These are phyloP conservation scores for Leishmania tarentolae DNA, from an alignment of 208 protist genomes.

Conservation along the genomic window DNA sequence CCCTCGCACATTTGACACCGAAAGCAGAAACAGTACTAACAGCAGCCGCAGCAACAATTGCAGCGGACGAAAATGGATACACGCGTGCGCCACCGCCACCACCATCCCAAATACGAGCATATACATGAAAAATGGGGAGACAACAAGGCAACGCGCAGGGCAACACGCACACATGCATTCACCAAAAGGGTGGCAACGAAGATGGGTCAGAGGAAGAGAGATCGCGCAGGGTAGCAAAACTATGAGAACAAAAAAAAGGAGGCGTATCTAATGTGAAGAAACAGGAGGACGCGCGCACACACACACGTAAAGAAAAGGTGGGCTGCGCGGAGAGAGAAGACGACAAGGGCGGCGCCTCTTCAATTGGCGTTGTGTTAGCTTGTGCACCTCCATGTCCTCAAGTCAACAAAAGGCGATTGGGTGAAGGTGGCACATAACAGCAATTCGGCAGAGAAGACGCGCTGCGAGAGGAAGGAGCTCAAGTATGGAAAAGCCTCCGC, in stretches of 20 bases:
- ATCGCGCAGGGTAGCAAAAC: background rate
- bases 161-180: background rate
- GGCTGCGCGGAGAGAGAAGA: background rate
- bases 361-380: background rate
- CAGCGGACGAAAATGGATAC: background rate
- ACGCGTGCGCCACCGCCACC: background rate
- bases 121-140: background rate
- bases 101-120: background rate
- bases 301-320: background rate
- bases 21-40: background rate
- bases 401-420: background rate
- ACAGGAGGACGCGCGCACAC: background rate
- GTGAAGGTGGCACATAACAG: background rate
- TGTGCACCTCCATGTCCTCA: background rate
- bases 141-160: background rate
- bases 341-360: background rate
- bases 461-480: background rate
- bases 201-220: background rate
- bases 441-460: background rate
- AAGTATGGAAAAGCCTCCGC: background rate
- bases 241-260: background rate
- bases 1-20: background rate
- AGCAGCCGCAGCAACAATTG: background rate
- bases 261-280: conserved; percentile 1
- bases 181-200: background rate